Conservation (phyloP, 768 basidiomycete species). For the Xerocomus brunneocitrinus region DNA sequence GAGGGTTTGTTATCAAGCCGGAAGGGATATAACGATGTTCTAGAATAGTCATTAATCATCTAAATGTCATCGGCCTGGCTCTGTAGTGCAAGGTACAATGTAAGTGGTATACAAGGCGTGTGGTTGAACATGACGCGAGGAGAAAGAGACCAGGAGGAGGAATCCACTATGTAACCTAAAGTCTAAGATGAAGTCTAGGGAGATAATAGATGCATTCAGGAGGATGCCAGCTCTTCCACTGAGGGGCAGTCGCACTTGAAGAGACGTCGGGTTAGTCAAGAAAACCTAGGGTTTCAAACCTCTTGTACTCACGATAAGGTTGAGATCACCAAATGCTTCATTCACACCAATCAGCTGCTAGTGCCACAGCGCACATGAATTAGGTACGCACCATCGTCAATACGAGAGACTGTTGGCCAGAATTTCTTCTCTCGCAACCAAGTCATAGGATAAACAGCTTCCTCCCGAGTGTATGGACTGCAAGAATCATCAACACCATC, state of each 20-base stretch:
- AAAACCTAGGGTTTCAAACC: background rate
- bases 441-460: conserved; percentile 86
- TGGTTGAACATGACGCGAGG: conserved; percentile 62
- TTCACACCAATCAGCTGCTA: conserved; percentile 6
- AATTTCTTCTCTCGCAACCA: conserved; percentile 88
- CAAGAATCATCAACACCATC: conserved; percentile 3
- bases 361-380: background rate
- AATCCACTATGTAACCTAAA: conserved; percentile 32
- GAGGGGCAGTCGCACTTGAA: conserved; percentile 79
- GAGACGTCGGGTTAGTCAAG: conserved; percentile 6
- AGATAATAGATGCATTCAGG: conserved; percentile 16
- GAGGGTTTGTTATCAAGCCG: conserved; percentile 19
- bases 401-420: conserved; percentile 90
- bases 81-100: conserved; percentile 18
- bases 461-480: conserved; percentile 88
- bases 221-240: conserved; percentile 68
- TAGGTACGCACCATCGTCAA: conserved; percentile 81
- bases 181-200: conserved; percentile 22
- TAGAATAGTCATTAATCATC: conserved; percentile 12
- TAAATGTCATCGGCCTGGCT: conserved; percentile 13
- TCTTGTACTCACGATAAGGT: conserved; percentile 68
- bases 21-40: conserved; percentile 1
- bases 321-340: conserved; percentile 87
- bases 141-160: conserved; percentile 44
- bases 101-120: conserved; percentile 38